Conservation (phyloP, 345 rosid species). For the Geranium brycei region DNA sequence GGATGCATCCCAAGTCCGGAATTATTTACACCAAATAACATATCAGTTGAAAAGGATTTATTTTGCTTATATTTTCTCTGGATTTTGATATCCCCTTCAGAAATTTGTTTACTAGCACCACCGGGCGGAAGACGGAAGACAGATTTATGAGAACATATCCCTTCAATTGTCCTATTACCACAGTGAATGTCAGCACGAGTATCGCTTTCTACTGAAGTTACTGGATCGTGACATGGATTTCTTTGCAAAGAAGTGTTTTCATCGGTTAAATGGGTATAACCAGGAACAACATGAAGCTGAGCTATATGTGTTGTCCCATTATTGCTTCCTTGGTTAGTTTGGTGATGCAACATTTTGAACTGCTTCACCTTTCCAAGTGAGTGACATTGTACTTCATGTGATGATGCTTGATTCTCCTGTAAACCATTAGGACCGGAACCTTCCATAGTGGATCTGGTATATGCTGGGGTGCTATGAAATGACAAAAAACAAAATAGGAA, state of each 20-base stretch:
- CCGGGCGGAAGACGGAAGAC: constrained; percentile 18
- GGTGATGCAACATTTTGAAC: constrained; percentile 36
- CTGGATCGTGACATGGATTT: constrained; percentile 19
- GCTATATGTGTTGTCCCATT: constrained; percentile 28
- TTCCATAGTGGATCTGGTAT: constrained; percentile 16
- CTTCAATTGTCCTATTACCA: constrained; percentile 16
- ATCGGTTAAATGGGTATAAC: constrained; percentile 30
- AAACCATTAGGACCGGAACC: constrained; percentile 7
- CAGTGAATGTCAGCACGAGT: constrained; percentile 9
- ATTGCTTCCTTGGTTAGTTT: constrained; percentile 24
- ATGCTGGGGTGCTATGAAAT: constrained; percentile 28
- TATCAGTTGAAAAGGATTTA: constrained; percentile 26
- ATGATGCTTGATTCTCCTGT: constrained; percentile 11
- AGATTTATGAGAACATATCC: constrained; percentile 15
- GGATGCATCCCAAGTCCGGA: constrained; percentile 18
- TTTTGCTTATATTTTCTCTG: constrained; percentile 17
- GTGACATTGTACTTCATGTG: constrained; percentile 23
- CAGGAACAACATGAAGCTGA: constrained; percentile 38
- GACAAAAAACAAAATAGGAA: constrained; percentile 1
- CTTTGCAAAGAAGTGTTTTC: constrained; percentile 18
- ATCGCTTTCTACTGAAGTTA: constrained; percentile 18
- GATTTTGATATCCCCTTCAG: constrained; percentile 12
- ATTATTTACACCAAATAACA: constrained; percentile 26
- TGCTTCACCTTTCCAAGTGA: constrained; percentile 36
- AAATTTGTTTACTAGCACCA: constrained; percentile 10